Conservation (phyloP, 2,329 filamentous ascomycete genomes). For the Fusarium incarnatum region DNA sequence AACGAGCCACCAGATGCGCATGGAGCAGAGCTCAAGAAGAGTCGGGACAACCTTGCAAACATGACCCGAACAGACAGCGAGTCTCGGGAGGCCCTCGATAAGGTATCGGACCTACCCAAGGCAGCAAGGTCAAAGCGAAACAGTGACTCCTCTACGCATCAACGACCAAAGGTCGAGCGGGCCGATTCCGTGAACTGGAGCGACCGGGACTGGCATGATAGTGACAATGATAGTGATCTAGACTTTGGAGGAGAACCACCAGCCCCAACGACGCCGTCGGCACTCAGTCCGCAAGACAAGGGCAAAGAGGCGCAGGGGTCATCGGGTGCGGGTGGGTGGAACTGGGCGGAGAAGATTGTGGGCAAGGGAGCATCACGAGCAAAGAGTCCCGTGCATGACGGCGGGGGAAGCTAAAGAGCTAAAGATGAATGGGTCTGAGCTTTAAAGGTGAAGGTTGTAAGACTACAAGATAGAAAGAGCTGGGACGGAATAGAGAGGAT, state of each 20-base stretch:
- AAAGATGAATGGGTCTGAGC: conserved; percentile 5
- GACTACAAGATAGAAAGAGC: conserved; percentile 17
- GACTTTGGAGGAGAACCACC: conserved; percentile 44
- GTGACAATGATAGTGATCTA: conserved; percentile 45
- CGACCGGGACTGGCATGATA: conserved; percentile 52
- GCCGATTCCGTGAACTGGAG: conserved; percentile 73
- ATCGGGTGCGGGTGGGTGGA: conserved; percentile 54
- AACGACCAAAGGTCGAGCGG: conserved; percentile 44
- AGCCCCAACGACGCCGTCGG: conserved; percentile 28
- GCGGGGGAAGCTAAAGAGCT: conserved; percentile 23
- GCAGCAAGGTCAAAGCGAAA: conserved; percentile 36
- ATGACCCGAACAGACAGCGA: conserved; percentile 47
- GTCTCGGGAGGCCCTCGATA: conserved; percentile 55
- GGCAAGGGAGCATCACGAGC: conserved; percentile 54
- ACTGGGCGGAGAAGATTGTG: conserved; percentile 67
- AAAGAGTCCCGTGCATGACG: conserved; percentile 46
- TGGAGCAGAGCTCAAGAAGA: conserved; percentile 72
- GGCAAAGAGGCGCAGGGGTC: conserved; percentile 40
- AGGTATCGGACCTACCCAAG: conserved; percentile 59
- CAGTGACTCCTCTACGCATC: conserved; percentile 35
- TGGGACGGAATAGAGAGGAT: conserved; percentile 23
- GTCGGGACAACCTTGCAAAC: conserved; percentile 30
- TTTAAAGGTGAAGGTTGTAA: conserved; percentile 9
- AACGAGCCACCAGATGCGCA: conserved; percentile 67
- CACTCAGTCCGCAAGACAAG: conserved; percentile 34